Percentiles rank a stretch among this genome's conserved stretches.
phyloP scores from a whole-genome alignment of 768 basidiomycete species.

The Dioszegia hungarica region DNA sequence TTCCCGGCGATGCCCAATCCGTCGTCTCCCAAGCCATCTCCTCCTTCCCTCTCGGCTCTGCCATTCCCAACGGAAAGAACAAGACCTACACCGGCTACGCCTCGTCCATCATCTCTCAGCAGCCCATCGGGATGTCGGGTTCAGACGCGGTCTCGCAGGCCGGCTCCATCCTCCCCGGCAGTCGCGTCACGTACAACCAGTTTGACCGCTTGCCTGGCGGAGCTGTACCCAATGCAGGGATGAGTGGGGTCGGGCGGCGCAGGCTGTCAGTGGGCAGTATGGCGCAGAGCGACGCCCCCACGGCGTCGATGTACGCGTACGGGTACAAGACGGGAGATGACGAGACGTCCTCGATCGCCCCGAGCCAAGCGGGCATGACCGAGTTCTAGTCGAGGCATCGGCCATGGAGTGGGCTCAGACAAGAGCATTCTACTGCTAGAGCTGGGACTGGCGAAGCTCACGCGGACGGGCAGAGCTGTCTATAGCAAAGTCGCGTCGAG shows the following conservation, averaged over 20 bases:
- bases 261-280: constrained; percentile 30
- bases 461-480: no score
- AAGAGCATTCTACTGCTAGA: no score
- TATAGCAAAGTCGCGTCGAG: no score
- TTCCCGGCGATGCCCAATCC: constrained; percentile 84
- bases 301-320: constrained; percentile 41
- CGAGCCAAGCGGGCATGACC: constrained; percentile 49
- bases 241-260: constrained; percentile 10
- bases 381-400: constrained; percentile 34
- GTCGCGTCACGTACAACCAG: constrained; percentile 76
- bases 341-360: constrained; percentile 40
- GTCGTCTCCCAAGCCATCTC: constrained; percentile 95
- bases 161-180: constrained; percentile 53
- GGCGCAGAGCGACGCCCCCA: constrained; percentile 41
- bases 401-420: no score
- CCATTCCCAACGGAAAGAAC: constrained; percentile 68
- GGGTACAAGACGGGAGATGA: constrained; percentile 49
- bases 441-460: no score
- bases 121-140: constrained; percentile 52
- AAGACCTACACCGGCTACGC: constrained; percentile 73
- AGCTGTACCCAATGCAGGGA: constrained; percentile 39
- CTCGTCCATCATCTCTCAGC: constrained; percentile 88
- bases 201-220: constrained; percentile 64
- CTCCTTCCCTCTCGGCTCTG: constrained; percentile 54
- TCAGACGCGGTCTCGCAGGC: constrained; percentile 16